Base-by-base conservation (phyloP, 148 eudicot genomes). In the Pouteria glomerata region DNA sequence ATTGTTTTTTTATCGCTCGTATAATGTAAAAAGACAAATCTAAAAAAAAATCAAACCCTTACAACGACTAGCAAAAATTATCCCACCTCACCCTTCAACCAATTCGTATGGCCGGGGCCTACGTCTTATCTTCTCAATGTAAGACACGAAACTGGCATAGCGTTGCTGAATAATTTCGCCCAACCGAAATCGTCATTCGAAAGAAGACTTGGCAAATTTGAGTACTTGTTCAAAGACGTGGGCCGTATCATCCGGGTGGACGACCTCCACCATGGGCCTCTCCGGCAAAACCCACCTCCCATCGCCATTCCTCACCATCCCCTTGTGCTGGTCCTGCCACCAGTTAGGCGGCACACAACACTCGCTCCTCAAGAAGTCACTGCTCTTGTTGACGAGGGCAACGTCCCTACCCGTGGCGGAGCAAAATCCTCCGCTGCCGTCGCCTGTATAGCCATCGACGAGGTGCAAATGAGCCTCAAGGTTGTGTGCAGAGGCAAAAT, bases 271-370 rank as follows among this genome's bases (percentile, higher is more conserved):
- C 70, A 80, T 69, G 0, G 84, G 81, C 31, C 96, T 81, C 33
- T 88, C 96, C 0, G 96, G 91, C 69, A 83, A 52, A 44, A 90
- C 71, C 98, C 98, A 93, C n/a, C 85, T 87, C 21, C 98, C 98
- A 8, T 88, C 92, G 3, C 48, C 61, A 2, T 59, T 72, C 82
- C 88, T 83, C 67, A 87, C 88, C 98, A 93, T 90, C 57, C 98
- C 98, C 58, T 93, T 93, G 57, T 93, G 88, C 73, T 81, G 76
- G 30, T 88, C 92, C 61, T 88, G 94, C 67, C 98, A 76, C 98
- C 97, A 93, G 35, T 55, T 47, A 4, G 92, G 88, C 34, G 98
- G 98, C 50, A 93, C 87, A 3, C 77, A 86, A 68, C 83, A 87
- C 34, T 87, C 84, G 0, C 45, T 37, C 72, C 80, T 90, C 69